Conservation (phyloP, 176 grass and related monocot genomes). For the Hordeum marinum region DNA sequence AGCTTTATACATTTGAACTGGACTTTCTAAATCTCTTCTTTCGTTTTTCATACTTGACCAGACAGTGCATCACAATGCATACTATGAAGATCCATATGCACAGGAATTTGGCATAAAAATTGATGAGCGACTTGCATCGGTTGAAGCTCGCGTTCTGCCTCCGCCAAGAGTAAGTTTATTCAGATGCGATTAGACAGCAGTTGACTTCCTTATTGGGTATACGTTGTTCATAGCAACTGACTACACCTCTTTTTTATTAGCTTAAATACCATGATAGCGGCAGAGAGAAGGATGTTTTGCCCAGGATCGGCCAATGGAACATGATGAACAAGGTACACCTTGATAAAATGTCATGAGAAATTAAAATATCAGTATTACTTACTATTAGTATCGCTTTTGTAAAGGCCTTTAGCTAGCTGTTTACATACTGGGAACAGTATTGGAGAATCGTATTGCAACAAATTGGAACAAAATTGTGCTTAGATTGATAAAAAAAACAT, state of each 20-base stretch:
- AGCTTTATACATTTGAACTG: not conserved
- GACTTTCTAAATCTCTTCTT: not conserved
- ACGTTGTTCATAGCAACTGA: not conserved
- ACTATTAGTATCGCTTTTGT: not conserved
- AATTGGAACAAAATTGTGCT: not conserved
- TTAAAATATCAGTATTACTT: not conserved
- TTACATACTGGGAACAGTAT: not conserved
- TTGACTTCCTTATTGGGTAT: constrained; percentile 1
- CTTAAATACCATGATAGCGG: constrained; percentile 94
- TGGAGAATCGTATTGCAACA: not conserved
- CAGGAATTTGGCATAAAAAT: constrained; percentile 93
- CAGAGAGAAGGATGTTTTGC: constrained; percentile 84
- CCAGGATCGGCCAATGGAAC: constrained; percentile 92
- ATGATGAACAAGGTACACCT: constrained; percentile 93
- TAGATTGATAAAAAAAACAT: not conserved
- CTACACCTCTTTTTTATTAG: constrained; percentile 35
- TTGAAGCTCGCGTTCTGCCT: constrained; percentile 93
- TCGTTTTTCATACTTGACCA: constrained; percentile 25
- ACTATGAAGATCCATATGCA: constrained; percentile 86
- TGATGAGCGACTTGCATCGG: constrained; percentile 70
- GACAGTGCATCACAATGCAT: constrained; percentile 95
- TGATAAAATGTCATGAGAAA: not conserved
- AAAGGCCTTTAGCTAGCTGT: not conserved
- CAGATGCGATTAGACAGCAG: not conserved
- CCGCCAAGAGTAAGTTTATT: constrained; percentile 63